Percentiles rank a stretch among this genome's conserved stretches.
Conservation (phyloP, 2,329 filamentous ascomycete species). For the Coniochaeta sp. region DNA sequence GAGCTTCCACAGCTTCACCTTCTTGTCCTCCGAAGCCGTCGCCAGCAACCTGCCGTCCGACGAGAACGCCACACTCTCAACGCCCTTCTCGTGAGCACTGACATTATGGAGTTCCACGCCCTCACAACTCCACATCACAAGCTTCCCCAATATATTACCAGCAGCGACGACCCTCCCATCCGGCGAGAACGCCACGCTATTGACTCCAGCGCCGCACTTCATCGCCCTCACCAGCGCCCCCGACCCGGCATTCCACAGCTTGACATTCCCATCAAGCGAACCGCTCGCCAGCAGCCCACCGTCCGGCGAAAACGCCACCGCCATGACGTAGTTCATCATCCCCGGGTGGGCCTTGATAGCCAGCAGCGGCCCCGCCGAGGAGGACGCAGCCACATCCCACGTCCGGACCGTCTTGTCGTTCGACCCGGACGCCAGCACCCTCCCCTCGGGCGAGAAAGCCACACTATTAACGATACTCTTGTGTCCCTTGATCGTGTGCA, state of each 20-base stretch:
- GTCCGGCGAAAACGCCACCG: background rate
- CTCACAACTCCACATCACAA: background rate
- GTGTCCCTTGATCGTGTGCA: slow-evolving; percentile 4
- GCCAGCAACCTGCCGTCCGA: background rate
- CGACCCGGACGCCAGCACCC: background rate
- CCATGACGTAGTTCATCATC: background rate
- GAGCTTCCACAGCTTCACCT: background rate
- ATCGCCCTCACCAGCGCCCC: background rate
- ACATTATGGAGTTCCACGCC: background rate
- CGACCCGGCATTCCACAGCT: background rate
- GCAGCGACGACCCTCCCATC: background rate
- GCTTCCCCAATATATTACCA: background rate
- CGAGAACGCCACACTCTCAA: background rate
- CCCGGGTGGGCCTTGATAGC: background rate
- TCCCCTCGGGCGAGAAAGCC: background rate
- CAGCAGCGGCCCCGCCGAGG: background rate
- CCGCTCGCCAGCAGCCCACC: background rate
- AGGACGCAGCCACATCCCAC: background rate
- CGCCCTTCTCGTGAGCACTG: background rate
- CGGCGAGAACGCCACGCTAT: background rate
- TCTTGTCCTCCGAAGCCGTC: background rate
- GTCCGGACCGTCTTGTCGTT: background rate
- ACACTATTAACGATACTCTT: background rate
- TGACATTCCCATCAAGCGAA: background rate
- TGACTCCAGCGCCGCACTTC: background rate